phyloP scores from a whole-genome alignment of 139 green algal genomes.

The Deuterostichococcus epilithicus region DNA sequence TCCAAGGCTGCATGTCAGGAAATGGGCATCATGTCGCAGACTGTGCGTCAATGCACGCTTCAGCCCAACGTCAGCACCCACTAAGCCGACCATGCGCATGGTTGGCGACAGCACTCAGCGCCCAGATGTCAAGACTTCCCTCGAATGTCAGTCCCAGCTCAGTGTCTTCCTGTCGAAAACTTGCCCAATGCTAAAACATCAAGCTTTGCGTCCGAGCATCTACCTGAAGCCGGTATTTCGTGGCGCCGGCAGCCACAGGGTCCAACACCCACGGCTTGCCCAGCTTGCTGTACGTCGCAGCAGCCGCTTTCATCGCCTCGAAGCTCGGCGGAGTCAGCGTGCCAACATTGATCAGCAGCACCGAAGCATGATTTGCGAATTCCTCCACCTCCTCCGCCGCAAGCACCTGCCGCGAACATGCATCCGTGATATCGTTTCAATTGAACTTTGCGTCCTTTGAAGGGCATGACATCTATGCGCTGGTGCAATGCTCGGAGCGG shows the following conservation, averaged over 20 bases:
- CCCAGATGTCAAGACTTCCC: neutral
- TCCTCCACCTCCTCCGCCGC: constrained; percentile 62
- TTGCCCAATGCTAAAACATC: no score
- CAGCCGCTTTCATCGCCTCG: constrained; percentile 57
- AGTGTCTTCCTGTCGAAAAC: no score
- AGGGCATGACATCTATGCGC: neutral
- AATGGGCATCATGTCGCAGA: no score
- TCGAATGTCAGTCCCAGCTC: neutral
- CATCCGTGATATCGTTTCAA: neutral
- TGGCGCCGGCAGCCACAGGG: constrained; percentile 75
- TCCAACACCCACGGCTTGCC: constrained; percentile 81
- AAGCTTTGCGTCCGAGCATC: no score
- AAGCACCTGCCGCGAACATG: constrained; percentile 42
- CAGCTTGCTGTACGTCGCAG: constrained; percentile 34
- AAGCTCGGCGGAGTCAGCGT: constrained; percentile 58
- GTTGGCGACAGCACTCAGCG: no score
- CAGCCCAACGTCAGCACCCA: no score
- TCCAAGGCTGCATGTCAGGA: no score
- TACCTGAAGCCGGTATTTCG: constrained; percentile 49
- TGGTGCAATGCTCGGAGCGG: neutral
- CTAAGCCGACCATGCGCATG: no score
- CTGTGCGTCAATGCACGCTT: no score
- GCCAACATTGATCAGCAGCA: constrained; percentile 78
- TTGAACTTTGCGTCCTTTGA: constrained; percentile 4
- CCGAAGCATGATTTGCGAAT: constrained; percentile 54